Percentiles rank a stretch among this genome's conserved stretches.
Evolutionary conservation across 192 early-diverging fungal genomes (phyloP).

Genomic region (Umbelopsis ramanniana): DNA sequence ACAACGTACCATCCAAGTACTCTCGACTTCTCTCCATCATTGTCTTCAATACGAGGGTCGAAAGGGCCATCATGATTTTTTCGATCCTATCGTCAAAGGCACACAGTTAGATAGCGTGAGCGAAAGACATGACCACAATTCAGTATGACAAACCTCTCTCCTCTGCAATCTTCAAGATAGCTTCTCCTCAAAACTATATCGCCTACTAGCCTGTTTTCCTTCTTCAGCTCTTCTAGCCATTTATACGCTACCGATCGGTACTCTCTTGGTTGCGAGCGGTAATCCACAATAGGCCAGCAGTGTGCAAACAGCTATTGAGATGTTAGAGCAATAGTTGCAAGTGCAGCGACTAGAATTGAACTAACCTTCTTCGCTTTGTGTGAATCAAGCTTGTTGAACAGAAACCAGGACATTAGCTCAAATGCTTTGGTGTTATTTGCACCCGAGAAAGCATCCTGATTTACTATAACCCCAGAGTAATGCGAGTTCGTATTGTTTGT

Average conservation of each 20-base stretch:
- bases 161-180: constrained; percentile 31
- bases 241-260: constrained; percentile 27
- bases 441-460: constrained; percentile 15
- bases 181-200: constrained; percentile 24
- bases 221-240: constrained; percentile 33
- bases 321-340: background rate
- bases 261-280: constrained; percentile 15
- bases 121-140: background rate
- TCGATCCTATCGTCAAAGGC: background rate
- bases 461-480: background rate
- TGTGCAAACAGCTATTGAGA: background rate
- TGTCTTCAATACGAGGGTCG: constrained; percentile 6
- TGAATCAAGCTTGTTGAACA: constrained; percentile 30
- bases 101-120: too few species aligned
- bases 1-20: background rate
- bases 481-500: background rate
- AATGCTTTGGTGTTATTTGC: constrained; percentile 34
- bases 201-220: background rate
- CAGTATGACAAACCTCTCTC: constrained; percentile 5
- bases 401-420: constrained; percentile 34
- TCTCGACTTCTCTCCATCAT: background rate
- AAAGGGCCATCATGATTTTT: constrained; percentile 12
- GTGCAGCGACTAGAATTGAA: background rate
- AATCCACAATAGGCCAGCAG: constrained; percentile 34
- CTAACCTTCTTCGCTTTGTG: constrained; percentile 12